phyloP scores from a whole-genome alignment of 345 rosid genomes.

The Citropsis articulata region DNA sequence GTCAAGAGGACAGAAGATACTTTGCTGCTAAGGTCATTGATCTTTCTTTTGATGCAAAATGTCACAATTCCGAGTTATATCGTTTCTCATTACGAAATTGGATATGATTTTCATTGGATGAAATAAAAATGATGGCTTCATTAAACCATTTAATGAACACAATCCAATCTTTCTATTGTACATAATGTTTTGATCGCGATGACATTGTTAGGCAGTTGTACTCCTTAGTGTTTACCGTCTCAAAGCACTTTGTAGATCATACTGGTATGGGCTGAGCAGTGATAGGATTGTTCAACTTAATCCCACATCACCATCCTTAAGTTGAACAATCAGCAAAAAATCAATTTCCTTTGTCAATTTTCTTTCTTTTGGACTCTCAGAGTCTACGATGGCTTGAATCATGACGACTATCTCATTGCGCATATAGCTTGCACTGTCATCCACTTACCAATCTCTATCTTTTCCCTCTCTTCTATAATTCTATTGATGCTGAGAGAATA shows the following conservation, averaged over 20 bases:
- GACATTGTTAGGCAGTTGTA: neutral
- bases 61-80: neutral
- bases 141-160: neutral
- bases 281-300: neutral
- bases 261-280: neutral
- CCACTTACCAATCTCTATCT: neutral
- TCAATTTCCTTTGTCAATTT: neutral
- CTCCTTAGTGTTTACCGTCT: neutral
- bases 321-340: neutral
- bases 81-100: neutral
- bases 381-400: neutral
- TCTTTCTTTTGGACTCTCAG: neutral
- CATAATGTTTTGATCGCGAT: neutral
- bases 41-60: slow-evolving; percentile 1
- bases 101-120: neutral
- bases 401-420: neutral
- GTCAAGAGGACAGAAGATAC: neutral
- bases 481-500: neutral
- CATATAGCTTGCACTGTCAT: neutral
- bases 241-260: neutral
- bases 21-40: neutral
- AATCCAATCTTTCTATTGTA: neutral
- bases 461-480: neutral
- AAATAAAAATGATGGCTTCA: neutral
- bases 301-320: neutral